Evolutionary conservation across 768 basidiomycete genomes (phyloP), one percentile per base, ranked within the genome.

Genomic region (Kwoniella dejecticola): DNA sequence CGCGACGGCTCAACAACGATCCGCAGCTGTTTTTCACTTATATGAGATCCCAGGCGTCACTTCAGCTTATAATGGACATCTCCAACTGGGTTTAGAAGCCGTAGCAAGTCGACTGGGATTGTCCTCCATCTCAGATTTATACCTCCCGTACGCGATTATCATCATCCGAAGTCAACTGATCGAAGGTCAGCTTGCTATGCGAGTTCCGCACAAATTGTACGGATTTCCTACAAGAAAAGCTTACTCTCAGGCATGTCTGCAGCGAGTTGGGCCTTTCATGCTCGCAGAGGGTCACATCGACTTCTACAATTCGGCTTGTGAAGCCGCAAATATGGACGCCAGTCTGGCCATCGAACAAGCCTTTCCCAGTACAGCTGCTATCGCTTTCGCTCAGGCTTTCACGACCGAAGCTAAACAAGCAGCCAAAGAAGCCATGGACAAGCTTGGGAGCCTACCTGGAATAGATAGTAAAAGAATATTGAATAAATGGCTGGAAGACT

Each of bases 1-100:
- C 40, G 83, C 86, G 17, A 89, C 87, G 70, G 88, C 90, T 0
- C 83, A 84, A 1, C 84, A 88, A 21, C 84, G 94, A 26, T 85
- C 90, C 15, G 89, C 87, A 3, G 84, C 91, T 1, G 92, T 95
- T 72, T 93, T 89, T 86, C 88, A 95, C 77, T 75, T 98, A 49
- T 80, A 97, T 61, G 91, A 94, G 75, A 84, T 85, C 5, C 84
- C 77, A 68, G 81, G 64, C 81, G 64, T 78, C 40, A 82, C 52
- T 63, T 72, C 70, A 17, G 46, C 63, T 64, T 41, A 63, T 58
- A 52, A 72, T 50, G 80, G 80, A 44, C 79, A 82, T 78, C 68
- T 79, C 60, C 71, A 64, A 55, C 33, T 45, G 10, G 73, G 69
- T 8, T 80, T 97, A 36, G 69, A 69, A 15, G 85, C 85, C 6